Conservation (phyloP, 2,329 filamentous ascomycete species). For the Amesomyces nigricolor region DNA sequence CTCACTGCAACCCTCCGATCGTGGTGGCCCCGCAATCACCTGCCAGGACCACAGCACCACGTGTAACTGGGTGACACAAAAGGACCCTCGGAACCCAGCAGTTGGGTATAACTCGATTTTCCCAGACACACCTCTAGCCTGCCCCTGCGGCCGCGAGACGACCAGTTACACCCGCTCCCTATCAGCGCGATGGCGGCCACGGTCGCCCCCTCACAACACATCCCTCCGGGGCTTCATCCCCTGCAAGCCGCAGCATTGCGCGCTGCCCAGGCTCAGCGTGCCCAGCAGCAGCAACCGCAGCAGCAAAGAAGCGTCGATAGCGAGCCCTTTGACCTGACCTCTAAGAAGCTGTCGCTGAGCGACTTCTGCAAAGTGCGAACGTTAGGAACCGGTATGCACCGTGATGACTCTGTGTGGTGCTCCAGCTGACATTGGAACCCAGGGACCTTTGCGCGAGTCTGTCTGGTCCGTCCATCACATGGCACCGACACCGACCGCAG, state of each 20-base stretch:
- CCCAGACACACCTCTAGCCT: not conserved
- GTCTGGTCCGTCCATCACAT: slow-evolving; percentile 62
- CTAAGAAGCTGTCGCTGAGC: slow-evolving; percentile 36
- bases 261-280: slow-evolving; percentile 16
- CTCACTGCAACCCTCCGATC: not conserved
- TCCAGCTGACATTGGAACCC: slow-evolving; percentile 9
- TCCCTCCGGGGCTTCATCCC: slow-evolving; percentile 24
- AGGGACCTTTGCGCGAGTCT: slow-evolving; percentile 79
- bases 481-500: slow-evolving; percentile 46
- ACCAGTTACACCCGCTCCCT: not conserved
- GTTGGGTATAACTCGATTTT: not conserved
- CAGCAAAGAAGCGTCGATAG: slow-evolving; percentile 12
- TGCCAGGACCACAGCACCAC: not conserved
- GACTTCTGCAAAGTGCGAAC: slow-evolving; percentile 73
- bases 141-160: not conserved
- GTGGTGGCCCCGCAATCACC: slow-evolving; percentile 1
- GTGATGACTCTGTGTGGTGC: not conserved
- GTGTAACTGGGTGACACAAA: not conserved
- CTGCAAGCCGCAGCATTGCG: slow-evolving; percentile 20
- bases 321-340: slow-evolving; percentile 21
- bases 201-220: slow-evolving; percentile 25
- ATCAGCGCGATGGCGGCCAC: slow-evolving; percentile 25
- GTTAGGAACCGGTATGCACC: slow-evolving; percentile 62
- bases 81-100: not conserved
- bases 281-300: slow-evolving; percentile 20